phyloP scores from a whole-genome alignment of 2,329 filamentous ascomycete genomes.

The Pestalotiopsis sp. region DNA sequence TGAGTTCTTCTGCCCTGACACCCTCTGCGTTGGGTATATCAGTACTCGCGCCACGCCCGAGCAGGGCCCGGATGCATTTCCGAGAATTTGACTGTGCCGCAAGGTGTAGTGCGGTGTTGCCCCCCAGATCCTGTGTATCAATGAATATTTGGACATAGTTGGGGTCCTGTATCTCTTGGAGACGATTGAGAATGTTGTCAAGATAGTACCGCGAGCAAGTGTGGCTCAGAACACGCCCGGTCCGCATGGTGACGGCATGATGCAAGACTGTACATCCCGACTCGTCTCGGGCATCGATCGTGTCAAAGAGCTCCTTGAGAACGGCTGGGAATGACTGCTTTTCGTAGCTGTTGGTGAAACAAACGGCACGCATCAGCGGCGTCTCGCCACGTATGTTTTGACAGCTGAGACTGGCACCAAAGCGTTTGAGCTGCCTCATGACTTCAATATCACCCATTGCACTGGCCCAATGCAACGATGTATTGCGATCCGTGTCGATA shows the following conservation, averaged over 20 bases:
- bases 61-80: conserved; percentile 80
- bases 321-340: conserved; percentile 87
- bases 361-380: conserved; percentile 88
- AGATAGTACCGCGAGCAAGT: conserved; percentile 91
- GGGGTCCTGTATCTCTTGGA: conserved; percentile 76
- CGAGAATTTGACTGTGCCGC: conserved; percentile 82
- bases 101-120: conserved; percentile 81
- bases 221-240: conserved; percentile 78
- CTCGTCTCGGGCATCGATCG: conserved; percentile 77
- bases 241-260: conserved; percentile 87
- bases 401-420: conserved; percentile 73
- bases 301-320: conserved; percentile 80
- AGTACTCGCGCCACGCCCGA: conserved; percentile 79
- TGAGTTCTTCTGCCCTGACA: conserved; percentile 81
- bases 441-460: conserved; percentile 96
- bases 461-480: conserved; percentile 93
- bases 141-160: conserved; percentile 77
- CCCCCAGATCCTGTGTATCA: conserved; percentile 80
- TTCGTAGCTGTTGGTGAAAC: conserved; percentile 97
- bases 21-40: conserved; percentile 82
- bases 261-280: conserved; percentile 89
- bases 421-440: conserved; percentile 81
- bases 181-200: conserved; percentile 84
- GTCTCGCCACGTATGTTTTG: conserved; percentile 80
- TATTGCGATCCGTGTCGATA: conserved; percentile 93